These are phyloP conservation scores for Ophiostoma himal-ulmi DNA, from an alignment of 2,329 filamentous ascomycete genomes.

Conservation along the genomic window DNA sequence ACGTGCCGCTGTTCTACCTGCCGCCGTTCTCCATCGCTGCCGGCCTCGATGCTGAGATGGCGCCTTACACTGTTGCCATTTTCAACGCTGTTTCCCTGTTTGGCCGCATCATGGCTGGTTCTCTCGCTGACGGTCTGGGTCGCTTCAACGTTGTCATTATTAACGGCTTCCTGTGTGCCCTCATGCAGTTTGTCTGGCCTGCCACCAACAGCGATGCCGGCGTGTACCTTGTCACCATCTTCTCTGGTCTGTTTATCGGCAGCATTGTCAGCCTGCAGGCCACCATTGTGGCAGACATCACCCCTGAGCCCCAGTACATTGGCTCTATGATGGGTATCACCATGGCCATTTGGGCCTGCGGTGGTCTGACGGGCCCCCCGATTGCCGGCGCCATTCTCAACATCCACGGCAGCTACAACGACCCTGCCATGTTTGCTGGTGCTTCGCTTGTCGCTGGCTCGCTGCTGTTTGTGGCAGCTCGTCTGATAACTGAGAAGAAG, in stretches of 20 bases:
- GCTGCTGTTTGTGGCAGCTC: slow-evolving; percentile 2
- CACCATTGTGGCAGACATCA: slow-evolving; percentile 63
- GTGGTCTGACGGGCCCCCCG: slow-evolving; percentile 60
- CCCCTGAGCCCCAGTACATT: slow-evolving; percentile 58
- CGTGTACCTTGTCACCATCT: slow-evolving; percentile 57
- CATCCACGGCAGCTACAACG: slow-evolving; percentile 20
- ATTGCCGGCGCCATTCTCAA: slow-evolving; percentile 56
- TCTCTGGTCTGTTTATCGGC: slow-evolving; percentile 64
- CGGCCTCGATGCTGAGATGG: slow-evolving; percentile 31
- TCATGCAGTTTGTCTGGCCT: slow-evolving; percentile 47
- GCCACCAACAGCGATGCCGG: slow-evolving; percentile 47
- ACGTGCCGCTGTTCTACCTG: slow-evolving; percentile 28
- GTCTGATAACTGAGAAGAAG: not conserved
- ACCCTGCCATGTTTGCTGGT: slow-evolving; percentile 21
- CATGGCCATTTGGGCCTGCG: slow-evolving; percentile 57
- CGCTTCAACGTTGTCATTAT: slow-evolving; percentile 47
- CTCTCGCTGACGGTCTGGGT: slow-evolving; percentile 37
- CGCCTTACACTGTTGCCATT: slow-evolving; percentile 36
- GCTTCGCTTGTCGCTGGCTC: slow-evolving; percentile 13
- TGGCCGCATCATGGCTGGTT: slow-evolving; percentile 30
- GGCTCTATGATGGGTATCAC: slow-evolving; percentile 61
- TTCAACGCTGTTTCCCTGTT: slow-evolving; percentile 33
- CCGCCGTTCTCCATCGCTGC: not conserved
- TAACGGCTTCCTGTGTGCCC: slow-evolving; percentile 45
- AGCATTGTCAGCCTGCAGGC: slow-evolving; percentile 59